Base-by-base conservation (phyloP, 371 early-diverging fungal genomes). In the Mucor piriformis region DNA sequence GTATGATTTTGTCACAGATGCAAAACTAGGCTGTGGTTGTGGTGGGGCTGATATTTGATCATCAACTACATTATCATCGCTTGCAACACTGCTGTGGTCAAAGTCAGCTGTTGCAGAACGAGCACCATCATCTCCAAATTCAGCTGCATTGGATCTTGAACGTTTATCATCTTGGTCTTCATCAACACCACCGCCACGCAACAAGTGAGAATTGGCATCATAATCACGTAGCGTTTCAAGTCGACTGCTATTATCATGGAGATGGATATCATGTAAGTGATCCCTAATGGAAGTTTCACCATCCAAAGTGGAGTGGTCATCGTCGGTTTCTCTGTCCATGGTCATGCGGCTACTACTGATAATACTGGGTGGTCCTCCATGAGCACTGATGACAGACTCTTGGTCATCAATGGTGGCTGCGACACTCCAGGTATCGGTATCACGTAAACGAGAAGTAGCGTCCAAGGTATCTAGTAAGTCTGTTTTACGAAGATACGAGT, bases 331-430 rank as follows among this genome's bases (percentile, higher is more conserved):
- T 61, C 59, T 60, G 25, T 66, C 53, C n/a, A 61, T 48, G 16
- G 69, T 62, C 57, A 55, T 37, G 32, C 54, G 50, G 50, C 57
- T 63, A 16, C 51, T 60, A 10, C 57, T 70, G 20, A 68, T 63
- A 38, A 66, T 57, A 44, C 69, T 66, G 11, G 72, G 65, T 29
- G 64, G 60, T 1, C 74, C 74, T 3, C 77, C 77, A 42, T 72
- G 72, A 1, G 74, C 67, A 54, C 81, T 81, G 50, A 80, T 67
- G 20, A 81, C 76, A 1, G 76, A 76, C 48, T 81, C 77, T 59
- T 77, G 76, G 50, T 81, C 81, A 58, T 81, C 81, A 64, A 81
- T 69, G 8, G 81, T 81, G 1, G 81, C 81, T 13, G 81, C 81
- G 3, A 81, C 81, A 68, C 77, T 77, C 81, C 81, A 81, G 5